Percentiles rank a stretch among this genome's conserved stretches.
These are phyloP conservation scores for Meyerozyma guilliermondii DNA, from an alignment of 1,139 yeast species.

Conservation along the genomic window DNA sequence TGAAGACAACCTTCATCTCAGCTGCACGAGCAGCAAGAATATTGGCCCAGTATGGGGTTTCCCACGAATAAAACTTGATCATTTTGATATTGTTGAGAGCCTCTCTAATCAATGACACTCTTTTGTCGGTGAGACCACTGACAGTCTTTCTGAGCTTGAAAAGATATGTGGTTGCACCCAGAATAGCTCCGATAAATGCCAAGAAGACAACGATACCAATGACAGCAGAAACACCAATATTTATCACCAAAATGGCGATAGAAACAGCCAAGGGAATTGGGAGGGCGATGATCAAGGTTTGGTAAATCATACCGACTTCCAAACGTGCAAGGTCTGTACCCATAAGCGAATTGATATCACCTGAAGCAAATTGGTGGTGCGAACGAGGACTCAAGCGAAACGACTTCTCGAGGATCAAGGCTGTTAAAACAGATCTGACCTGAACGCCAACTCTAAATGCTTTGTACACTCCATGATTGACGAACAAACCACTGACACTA, in stretches of 20 bases:
- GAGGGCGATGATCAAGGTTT: conserved; percentile 24
- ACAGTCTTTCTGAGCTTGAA: conserved; percentile 24
- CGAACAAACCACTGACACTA: conserved; percentile 15
- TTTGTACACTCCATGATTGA: conserved; percentile 28
- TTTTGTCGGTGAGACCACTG: conserved; percentile 26
- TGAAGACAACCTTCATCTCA: conserved; percentile 47
- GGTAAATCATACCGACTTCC: conserved; percentile 30
- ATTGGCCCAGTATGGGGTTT: conserved; percentile 46
- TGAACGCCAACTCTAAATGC: conserved; percentile 54
- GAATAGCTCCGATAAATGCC: conserved; percentile 20
- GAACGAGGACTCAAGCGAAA: conserved; percentile 58
- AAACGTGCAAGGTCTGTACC: conserved; percentile 35
- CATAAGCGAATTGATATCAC: conserved; percentile 57
- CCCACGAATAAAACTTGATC: conserved; percentile 58
- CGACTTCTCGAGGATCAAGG: conserved; percentile 63
- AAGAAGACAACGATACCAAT: conserved; percentile 31
- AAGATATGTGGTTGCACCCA: conserved; percentile 19
- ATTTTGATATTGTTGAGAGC: conserved; percentile 30
- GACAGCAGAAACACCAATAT: conserved; percentile 32
- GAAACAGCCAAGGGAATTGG: conserved; percentile 45
- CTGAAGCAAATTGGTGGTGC: conserved; percentile 54
- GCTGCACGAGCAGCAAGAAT: conserved; percentile 41
- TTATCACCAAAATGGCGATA: conserved; percentile 33
- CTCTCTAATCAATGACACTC: conserved; percentile 32
- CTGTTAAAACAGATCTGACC: conserved; percentile 60